phyloP scores from a whole-genome alignment of 2,329 filamentous ascomycete species.

The Sporothrix schenckii region DNA sequence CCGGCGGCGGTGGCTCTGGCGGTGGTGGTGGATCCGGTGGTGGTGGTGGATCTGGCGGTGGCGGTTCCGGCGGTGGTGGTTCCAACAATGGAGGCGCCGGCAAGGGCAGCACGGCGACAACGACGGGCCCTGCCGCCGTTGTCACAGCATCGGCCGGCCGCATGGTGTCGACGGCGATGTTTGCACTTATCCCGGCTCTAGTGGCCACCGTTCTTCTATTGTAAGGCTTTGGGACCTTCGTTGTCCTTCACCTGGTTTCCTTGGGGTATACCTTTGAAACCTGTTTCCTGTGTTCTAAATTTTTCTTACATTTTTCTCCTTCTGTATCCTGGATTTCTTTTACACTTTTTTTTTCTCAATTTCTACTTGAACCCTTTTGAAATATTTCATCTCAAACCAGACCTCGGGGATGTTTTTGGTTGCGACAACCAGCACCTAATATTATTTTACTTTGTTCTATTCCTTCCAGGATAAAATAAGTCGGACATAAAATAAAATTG shows the following conservation, averaged over 20 bases:
- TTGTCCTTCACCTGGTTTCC: neutral
- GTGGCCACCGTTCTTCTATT: constrained; percentile 56
- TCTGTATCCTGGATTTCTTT: neutral
- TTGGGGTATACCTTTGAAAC: neutral
- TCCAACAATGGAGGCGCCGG: neutral
- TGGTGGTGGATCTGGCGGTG: neutral
- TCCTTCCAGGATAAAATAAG: too few relatives aligned
- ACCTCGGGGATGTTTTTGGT: too few relatives aligned
- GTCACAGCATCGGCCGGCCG: constrained; percentile 57
- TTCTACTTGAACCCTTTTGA: too few relatives aligned
- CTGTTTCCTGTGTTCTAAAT: constrained; percentile 3
- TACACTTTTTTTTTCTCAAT: neutral
- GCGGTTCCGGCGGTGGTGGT: neutral
- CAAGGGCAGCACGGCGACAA: constrained; percentile 8
- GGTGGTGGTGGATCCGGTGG: neutral
- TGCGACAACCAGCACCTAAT: too few relatives aligned
- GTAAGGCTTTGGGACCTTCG: constrained; percentile 45
- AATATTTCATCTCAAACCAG: too few relatives aligned
- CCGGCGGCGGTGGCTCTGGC: neutral
- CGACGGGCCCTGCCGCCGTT: constrained; percentile 38
- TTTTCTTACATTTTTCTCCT: neutral
- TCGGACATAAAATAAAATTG: too few relatives aligned
- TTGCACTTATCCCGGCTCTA: constrained; percentile 57
- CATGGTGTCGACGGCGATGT: constrained; percentile 54
- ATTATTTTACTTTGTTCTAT: too few relatives aligned